Evolutionary conservation across 1,139 yeast genomes (phyloP).

Genomic region (Pichia sp.): DNA sequence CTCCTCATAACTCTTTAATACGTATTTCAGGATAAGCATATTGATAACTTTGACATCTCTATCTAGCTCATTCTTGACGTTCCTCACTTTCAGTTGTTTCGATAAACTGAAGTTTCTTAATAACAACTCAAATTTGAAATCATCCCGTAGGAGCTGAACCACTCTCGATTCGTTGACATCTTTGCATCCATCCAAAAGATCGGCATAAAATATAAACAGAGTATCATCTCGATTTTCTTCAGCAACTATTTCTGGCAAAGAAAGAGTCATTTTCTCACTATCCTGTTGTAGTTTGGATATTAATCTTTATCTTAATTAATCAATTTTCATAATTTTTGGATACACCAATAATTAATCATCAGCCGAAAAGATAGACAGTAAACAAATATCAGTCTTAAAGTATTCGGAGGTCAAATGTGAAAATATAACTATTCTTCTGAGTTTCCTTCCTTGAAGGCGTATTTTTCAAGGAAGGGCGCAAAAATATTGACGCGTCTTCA

Average conservation of each 20-base stretch:
- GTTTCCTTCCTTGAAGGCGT: no score
- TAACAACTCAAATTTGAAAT: conserved; percentile 27
- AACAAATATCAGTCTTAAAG: no score
- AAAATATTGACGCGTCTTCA: not conserved
- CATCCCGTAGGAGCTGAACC: conserved; percentile 22
- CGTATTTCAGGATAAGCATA: conserved; percentile 22
- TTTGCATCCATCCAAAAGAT: conserved; percentile 1
- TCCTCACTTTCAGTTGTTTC: conserved; percentile 22
- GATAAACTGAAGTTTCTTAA: conserved; percentile 24
- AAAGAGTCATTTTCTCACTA: not conserved
- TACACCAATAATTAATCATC: no score
- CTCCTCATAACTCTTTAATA: conserved; percentile 18
- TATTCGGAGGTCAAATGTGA: no score
- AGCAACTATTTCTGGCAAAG: not conserved
- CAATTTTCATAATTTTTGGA: no score
- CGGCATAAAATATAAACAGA: conserved; percentile 10
- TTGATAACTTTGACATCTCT: conserved; percentile 23
- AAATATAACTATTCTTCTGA: no score
- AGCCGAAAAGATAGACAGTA: no score
- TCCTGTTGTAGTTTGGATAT: not conserved
- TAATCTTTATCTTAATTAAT: not conserved
- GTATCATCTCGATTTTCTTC: not conserved
- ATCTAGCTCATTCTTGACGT: conserved; percentile 21
- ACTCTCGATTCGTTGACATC: not conserved
- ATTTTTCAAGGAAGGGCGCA: not conserved